Percentiles rank a stretch among this genome's conserved stretches.
Conservation (phyloP, 140 eudicot species). For the Ambrosia hybrid region DNA sequence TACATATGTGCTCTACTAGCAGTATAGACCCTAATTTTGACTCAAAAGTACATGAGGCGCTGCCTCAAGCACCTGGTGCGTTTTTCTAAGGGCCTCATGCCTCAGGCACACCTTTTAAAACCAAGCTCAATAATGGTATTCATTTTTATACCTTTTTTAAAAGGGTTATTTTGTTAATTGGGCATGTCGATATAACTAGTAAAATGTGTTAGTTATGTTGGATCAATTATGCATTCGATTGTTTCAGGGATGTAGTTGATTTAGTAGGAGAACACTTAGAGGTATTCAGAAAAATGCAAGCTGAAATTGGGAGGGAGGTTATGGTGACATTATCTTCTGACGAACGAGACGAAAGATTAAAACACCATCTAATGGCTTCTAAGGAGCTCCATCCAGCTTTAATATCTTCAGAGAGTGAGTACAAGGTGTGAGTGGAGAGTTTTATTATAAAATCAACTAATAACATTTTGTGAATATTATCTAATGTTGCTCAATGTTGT, state of each 20-base stretch:
- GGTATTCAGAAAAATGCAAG: conserved; percentile 84
- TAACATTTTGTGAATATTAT: conserved; percentile 11
- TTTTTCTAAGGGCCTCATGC: too few relatives aligned
- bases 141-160: too few relatives aligned
- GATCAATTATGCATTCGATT: not conserved
- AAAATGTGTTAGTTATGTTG: not conserved
- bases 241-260: conserved; percentile 86
- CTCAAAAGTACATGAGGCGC: too few relatives aligned
- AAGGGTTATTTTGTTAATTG: too few relatives aligned
- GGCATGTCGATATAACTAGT: too few relatives aligned
- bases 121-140: too few relatives aligned
- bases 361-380: conserved; percentile 80
- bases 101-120: too few relatives aligned
- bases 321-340: conserved; percentile 94
- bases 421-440: conserved; percentile 91
- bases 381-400: conserved; percentile 96
- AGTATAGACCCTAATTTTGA: too few relatives aligned
- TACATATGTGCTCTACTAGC: too few relatives aligned
- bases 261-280: conserved; percentile 84
- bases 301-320: conserved; percentile 82
- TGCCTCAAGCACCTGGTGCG: too few relatives aligned
- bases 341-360: conserved; percentile 96
- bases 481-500: conserved; percentile 26
- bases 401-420: conserved; percentile 93
- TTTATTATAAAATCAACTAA: conserved; percentile 8